phyloP scores from a whole-genome alignment of 345 rosid species.

The Murraya paniculata region DNA sequence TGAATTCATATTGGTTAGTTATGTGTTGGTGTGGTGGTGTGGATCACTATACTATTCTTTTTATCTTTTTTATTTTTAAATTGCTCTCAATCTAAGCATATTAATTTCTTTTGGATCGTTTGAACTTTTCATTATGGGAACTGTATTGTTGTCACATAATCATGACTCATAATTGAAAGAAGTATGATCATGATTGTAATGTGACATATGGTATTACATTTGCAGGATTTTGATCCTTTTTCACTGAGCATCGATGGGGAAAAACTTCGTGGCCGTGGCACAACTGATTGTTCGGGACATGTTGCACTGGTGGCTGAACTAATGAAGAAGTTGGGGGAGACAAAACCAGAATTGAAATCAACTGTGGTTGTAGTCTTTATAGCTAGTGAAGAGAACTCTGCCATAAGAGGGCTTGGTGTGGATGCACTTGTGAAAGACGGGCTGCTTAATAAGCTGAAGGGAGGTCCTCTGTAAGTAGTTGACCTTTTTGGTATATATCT shows the following conservation, averaged over 20 bases:
- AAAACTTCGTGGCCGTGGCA: constrained; percentile 89
- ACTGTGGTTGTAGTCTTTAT: constrained; percentile 90
- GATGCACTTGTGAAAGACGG: constrained; percentile 81
- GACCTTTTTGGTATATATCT: neutral
- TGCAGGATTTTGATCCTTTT: constrained; percentile 94
- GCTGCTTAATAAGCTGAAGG: constrained; percentile 80
- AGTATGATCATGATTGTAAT: neutral
- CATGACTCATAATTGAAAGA: neutral
- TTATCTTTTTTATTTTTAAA: neutral
- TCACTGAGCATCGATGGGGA: constrained; percentile 82
- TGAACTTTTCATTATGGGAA: neutral
- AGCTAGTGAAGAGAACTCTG: constrained; percentile 87
- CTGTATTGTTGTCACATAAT: neutral
- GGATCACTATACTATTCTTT: neutral
- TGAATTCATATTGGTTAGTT: neutral
- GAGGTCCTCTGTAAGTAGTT: constrained; percentile 76
- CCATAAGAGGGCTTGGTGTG: constrained; percentile 83
- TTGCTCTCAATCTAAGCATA: neutral
- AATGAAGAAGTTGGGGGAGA: constrained; percentile 79
- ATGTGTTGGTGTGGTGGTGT: neutral
- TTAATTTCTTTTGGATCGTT: neutral
- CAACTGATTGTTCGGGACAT: constrained; percentile 97
- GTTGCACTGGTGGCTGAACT: constrained; percentile 88
- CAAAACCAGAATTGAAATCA: constrained; percentile 66
- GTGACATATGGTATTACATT: neutral